Evolutionary conservation across 768 basidiomycete genomes (phyloP).

Genomic region (Boletus rubroflammeus): DNA sequence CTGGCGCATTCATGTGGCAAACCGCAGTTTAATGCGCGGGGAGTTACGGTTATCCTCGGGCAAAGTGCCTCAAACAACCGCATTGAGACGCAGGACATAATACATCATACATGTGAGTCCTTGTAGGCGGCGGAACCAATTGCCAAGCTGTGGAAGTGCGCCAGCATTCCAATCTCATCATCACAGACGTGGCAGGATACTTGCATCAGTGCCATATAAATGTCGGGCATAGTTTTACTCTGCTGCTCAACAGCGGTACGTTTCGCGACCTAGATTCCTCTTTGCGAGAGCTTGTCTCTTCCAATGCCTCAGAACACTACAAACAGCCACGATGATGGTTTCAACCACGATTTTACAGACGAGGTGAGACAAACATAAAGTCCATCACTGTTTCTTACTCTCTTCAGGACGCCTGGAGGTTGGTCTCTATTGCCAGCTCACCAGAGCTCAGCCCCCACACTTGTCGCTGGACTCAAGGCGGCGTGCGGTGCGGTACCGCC

Average conservation of each 20-base stretch:
- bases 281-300: background rate
- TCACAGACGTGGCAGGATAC: background rate
- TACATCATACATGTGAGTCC: slow-evolving; percentile 15
- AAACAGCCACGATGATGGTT: slow-evolving; percentile 19
- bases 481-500: slow-evolving; percentile 8
- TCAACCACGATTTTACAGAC: slow-evolving; percentile 30
- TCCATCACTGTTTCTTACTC: slow-evolving; percentile 4
- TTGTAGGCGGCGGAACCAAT: slow-evolving; percentile 9
- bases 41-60: background rate
- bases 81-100: slow-evolving; percentile 2
- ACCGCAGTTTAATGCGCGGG: background rate
- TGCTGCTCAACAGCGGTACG: background rate
- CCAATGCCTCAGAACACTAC: slow-evolving; percentile 20
- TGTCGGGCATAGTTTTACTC: background rate
- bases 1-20: slow-evolving; percentile 10
- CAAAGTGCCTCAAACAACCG: slow-evolving; percentile 4
- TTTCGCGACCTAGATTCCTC: background rate
- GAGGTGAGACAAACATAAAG: slow-evolving; percentile 16
- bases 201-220: slow-evolving; percentile 19
- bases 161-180: background rate
- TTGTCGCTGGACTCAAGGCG: slow-evolving; percentile 21
- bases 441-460: slow-evolving; percentile 24
- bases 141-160: slow-evolving; percentile 25
- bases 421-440: slow-evolving; percentile 27
- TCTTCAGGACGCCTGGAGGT: slow-evolving; percentile 22